These are phyloP conservation scores for thale cress (Arabidopsis thaliana) DNA, from an alignment of 345 rosid species.

Conservation along the genomic window TAIR10.1 NC_003075.7:12638501-12639000, in stretches of 20 bases:
- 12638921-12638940: conserved; percentile 6
- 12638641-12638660: conserved; percentile 33
- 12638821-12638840: conserved; percentile 88
- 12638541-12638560: conserved; percentile 8
- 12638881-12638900: conserved; percentile 5
- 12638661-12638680: conserved; percentile 90
- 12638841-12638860: conserved; percentile 85
- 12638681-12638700: conserved; percentile 70
- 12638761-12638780: conserved; percentile 86
- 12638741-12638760: conserved; percentile 86
- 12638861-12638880: conserved; percentile 11
- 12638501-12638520: neutral
- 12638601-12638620: conserved; percentile 24
- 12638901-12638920: conserved; percentile 14
- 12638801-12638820: conserved; percentile 81
- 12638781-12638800: conserved; percentile 85
- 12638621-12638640: conserved; percentile 16
- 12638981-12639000: neutral
- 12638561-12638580: neutral
- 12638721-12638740: conserved; percentile 89
- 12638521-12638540: conserved; percentile 1
- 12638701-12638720: conserved; percentile 86
- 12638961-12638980: conserved; percentile 15
- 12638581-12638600: conserved; percentile 8
- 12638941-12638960: neutral